These are phyloP conservation scores for Cercophora samala DNA, from an alignment of 495 filamentous ascomycete species.

Conservation along the genomic window DNA sequence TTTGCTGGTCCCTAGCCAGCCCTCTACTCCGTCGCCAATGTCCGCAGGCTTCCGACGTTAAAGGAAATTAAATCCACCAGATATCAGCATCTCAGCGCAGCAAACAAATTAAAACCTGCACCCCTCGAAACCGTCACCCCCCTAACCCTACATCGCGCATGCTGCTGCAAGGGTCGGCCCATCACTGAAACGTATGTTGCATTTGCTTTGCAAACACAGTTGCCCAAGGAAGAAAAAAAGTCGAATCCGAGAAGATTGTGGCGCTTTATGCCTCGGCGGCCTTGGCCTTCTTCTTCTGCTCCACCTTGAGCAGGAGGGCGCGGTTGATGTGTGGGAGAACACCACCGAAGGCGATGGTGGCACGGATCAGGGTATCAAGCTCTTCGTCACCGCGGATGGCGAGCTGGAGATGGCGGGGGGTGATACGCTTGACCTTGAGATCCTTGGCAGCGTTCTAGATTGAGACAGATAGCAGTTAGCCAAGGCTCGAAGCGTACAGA, in stretches of 20 bases:
- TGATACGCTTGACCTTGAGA: conserved; percentile 99
- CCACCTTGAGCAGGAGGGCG: conserved; percentile 93
- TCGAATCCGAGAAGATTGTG: neutral
- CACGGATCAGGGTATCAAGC: conserved; percentile 93
- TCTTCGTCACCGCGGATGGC: conserved; percentile 99
- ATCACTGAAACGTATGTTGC: neutral
- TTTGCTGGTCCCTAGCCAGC: neutral
- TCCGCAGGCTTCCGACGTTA: conserved; percentile 9
- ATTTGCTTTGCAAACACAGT: neutral
- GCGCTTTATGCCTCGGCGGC: conserved; percentile 51
- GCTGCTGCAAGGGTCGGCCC: neutral
- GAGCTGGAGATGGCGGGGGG: conserved; percentile 93
- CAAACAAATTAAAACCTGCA: conserved; percentile 15
- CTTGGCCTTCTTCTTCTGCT: conserved; percentile 98
- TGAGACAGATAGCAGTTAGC: conserved; percentile 13
- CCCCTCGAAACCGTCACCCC: neutral
- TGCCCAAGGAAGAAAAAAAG: neutral
- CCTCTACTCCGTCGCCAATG: neutral
- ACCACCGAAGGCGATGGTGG: conserved; percentile 97
- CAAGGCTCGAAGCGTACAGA: conserved; percentile 4
- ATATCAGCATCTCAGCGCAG: conserved; percentile 1
- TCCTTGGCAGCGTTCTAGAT: conserved; percentile 90
- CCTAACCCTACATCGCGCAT: conserved; percentile 10
- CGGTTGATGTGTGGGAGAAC: conserved; percentile 98
- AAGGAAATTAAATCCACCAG: conserved; percentile 10